These are phyloP conservation scores for Annulohypoxylon truncatum DNA, from an alignment of 2,329 filamentous ascomycete species.

Conservation along the genomic window DNA sequence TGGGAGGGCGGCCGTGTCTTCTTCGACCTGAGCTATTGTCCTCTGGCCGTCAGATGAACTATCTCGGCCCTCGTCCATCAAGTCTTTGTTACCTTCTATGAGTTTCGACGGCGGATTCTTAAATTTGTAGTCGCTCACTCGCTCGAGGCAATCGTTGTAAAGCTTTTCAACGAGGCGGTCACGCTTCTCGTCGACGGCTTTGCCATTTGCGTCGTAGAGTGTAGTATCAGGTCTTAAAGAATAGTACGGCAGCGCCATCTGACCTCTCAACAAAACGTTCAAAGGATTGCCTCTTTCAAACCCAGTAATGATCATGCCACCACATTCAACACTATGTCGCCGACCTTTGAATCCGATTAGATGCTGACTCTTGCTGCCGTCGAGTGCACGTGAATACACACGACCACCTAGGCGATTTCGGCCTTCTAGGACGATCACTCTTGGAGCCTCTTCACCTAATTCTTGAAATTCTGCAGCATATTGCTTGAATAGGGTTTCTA, in stretches of 20 bases:
- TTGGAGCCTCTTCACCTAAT: conserved; percentile 74
- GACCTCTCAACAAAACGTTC: conserved; percentile 89
- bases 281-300: conserved; percentile 96
- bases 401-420: conserved; percentile 88
- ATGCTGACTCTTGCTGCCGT: conserved; percentile 66
- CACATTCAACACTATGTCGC: conserved; percentile 90
- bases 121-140: conserved; percentile 90
- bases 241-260: conserved; percentile 89
- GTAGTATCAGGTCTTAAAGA: conserved; percentile 82
- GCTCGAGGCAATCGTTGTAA: conserved; percentile 94
- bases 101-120: conserved; percentile 76
- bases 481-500: conserved; percentile 87
- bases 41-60: conserved; percentile 75
- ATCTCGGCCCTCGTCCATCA: conserved; percentile 87
- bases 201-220: conserved; percentile 86
- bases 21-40: conserved; percentile 79
- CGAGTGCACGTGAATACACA: conserved; percentile 83
- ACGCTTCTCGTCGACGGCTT: conserved; percentile 78
- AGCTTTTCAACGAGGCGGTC: conserved; percentile 90
- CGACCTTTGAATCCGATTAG: conserved; percentile 66
- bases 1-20: conserved; percentile 71
- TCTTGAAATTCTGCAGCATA: conserved; percentile 76
- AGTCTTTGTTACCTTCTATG: conserved; percentile 82
- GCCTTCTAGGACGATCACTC: conserved; percentile 86
- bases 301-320: conserved; percentile 97